phyloP scores from a whole-genome alignment of 2,329 filamentous ascomycete species.

The Penicillium glabrum region DNA sequence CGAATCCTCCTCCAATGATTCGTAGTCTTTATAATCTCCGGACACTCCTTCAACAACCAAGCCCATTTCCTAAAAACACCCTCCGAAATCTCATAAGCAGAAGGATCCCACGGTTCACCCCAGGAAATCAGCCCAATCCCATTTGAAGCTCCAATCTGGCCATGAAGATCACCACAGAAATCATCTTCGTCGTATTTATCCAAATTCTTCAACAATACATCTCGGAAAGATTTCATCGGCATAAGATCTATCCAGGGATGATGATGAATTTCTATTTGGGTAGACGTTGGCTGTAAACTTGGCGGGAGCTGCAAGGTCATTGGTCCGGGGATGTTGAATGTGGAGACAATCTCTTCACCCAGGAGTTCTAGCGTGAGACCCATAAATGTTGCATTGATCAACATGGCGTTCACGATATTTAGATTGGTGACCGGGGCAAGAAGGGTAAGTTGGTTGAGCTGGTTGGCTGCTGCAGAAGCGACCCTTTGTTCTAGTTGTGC shows the following conservation, averaged over 20 bases:
- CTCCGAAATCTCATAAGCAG: constrained; percentile 31
- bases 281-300: constrained; percentile 14
- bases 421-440: constrained; percentile 2
- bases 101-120: constrained; percentile 31
- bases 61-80: constrained; percentile 26
- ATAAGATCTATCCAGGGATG: constrained; percentile 33
- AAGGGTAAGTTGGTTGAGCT: background rate
- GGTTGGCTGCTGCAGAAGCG: background rate
- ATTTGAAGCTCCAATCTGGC: constrained; percentile 1
- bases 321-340: constrained; percentile 17
- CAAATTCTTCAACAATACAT: constrained; percentile 19
- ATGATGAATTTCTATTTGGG: constrained; percentile 21
- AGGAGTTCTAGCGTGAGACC: constrained; percentile 13
- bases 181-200: constrained; percentile 24
- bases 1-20: constrained; percentile 24
- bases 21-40: constrained; percentile 26
- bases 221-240: constrained; percentile 24
- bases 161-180: constrained; percentile 22
- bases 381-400: constrained; percentile 13
- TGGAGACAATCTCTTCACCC: constrained; percentile 16
- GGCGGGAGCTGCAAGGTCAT: constrained; percentile 12
- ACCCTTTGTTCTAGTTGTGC: background rate
- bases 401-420: constrained; percentile 13
- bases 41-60: constrained; percentile 24
- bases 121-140: constrained; percentile 26